These are phyloP conservation scores for Botrytis paeoniae DNA, from an alignment of 2,329 filamentous ascomycete genomes.

Conservation along the genomic window DNA sequence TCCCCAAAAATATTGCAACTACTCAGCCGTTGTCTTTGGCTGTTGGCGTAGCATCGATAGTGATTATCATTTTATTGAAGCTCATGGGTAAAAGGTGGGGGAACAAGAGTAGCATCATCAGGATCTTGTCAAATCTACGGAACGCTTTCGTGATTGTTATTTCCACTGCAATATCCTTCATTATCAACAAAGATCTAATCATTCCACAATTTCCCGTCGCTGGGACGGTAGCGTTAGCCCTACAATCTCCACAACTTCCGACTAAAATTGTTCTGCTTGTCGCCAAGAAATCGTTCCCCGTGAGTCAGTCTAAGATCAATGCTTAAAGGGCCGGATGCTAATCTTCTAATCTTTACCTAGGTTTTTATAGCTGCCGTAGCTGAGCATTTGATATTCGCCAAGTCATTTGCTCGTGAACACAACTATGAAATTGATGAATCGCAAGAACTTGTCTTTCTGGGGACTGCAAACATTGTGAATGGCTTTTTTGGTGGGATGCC, in stretches of 20 bases:
- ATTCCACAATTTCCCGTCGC: constrained; percentile 6
- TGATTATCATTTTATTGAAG: not conserved
- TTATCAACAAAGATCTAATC: not conserved
- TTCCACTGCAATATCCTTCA: constrained; percentile 1
- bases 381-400: constrained; percentile 63
- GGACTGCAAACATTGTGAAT: constrained; percentile 61
- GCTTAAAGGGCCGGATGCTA: not conserved
- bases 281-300: constrained; percentile 45
- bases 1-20: not conserved
- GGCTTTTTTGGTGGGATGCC: constrained; percentile 63
- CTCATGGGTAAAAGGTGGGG: constrained; percentile 9
- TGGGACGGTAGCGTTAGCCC: not conserved
- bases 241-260: not conserved
- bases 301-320: not conserved
- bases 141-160: constrained; percentile 3
- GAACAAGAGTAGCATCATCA: not conserved
- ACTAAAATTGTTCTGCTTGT: not conserved
- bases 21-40: constrained; percentile 10
- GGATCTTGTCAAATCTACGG: not conserved
- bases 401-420: constrained; percentile 60
- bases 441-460: constrained; percentile 63
- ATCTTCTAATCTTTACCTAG: not conserved
- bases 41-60: not conserved
- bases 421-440: constrained; percentile 61
- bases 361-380: constrained; percentile 54